Evolutionary conservation across 169 alveolate genomes (phyloP).

Genomic region (Eimeria praecox): DNA sequence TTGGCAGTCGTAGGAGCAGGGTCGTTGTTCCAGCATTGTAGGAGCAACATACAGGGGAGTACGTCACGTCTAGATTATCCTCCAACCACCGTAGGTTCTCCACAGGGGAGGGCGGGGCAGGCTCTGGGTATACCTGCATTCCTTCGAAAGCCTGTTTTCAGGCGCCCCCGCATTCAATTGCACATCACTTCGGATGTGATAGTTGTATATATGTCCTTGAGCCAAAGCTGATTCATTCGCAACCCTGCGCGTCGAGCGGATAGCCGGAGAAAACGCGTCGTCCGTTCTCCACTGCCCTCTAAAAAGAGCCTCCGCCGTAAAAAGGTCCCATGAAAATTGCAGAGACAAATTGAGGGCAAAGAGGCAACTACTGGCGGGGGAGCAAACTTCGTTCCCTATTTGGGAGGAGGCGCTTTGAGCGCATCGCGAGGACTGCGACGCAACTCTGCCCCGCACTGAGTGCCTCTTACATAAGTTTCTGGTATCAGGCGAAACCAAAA

Average conservation of each 20-base stretch:
- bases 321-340: slow-evolving; percentile 56
- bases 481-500: slow-evolving; percentile 38
- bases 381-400: slow-evolving; percentile 67
- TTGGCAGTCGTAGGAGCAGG: slow-evolving; percentile 70
- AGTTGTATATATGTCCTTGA: background rate
- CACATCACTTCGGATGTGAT: slow-evolving; percentile 75
- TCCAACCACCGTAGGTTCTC: slow-evolving; percentile 81
- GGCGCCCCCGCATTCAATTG: slow-evolving; percentile 53
- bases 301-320: slow-evolving; percentile 63
- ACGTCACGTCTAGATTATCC: slow-evolving; percentile 76
- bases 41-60: slow-evolving; percentile 78
- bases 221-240: slow-evolving; percentile 75
- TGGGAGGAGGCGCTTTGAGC: slow-evolving; percentile 78
- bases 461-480: slow-evolving; percentile 61
- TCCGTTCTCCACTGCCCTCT: slow-evolving; percentile 18
- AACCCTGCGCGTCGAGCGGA: slow-evolving; percentile 64
- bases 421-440: slow-evolving; percentile 72
- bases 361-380: slow-evolving; percentile 73
- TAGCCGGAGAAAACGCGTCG: slow-evolving; percentile 37
- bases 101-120: slow-evolving; percentile 81
- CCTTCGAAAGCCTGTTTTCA: slow-evolving; percentile 69
- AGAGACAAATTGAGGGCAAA: slow-evolving; percentile 27
- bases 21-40: slow-evolving; percentile 75
- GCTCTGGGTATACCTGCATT: slow-evolving; percentile 77
- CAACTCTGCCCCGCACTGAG: slow-evolving; percentile 77